phyloP scores from a whole-genome alignment of 352 stramenopile genomes.

The Globisporangium megalacanthum region DNA sequence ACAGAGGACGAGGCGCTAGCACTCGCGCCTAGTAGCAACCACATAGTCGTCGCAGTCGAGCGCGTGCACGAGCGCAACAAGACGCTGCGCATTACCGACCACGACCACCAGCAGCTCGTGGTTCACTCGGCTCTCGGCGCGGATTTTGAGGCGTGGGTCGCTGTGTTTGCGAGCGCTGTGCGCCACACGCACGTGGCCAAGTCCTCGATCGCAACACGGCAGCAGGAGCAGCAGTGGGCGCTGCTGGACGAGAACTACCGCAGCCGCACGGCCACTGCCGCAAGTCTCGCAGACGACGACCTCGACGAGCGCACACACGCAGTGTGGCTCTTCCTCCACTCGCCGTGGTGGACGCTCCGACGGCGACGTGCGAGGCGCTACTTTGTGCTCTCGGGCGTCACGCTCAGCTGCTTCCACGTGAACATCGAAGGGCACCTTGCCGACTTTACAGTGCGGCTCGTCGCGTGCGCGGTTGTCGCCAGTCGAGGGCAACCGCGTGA shows the following conservation, averaged over 20 bases:
- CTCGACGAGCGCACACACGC: slow-evolving; percentile 16
- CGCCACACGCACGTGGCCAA: slow-evolving; percentile 33
- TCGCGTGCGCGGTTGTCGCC: slow-evolving; percentile 15
- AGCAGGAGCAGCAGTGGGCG: not conserved
- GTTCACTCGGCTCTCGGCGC: slow-evolving; percentile 30
- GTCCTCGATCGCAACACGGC: not conserved
- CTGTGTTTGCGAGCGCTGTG: slow-evolving; percentile 30
- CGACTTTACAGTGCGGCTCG: slow-evolving; percentile 22
- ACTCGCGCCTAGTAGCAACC: slow-evolving; percentile 9
- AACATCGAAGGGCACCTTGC: slow-evolving; percentile 43
- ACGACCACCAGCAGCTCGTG: slow-evolving; percentile 34
- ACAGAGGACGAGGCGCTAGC: slow-evolving; percentile 6
- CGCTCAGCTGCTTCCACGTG: slow-evolving; percentile 42
- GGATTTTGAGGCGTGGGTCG: slow-evolving; percentile 46
- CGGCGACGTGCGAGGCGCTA: slow-evolving; percentile 19
- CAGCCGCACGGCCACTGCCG: not conserved
- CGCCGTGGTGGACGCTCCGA: slow-evolving; percentile 31
- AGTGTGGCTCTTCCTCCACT: slow-evolving; percentile 32
- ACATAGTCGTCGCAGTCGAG: slow-evolving; percentile 35
- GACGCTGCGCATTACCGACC: slow-evolving; percentile 35
- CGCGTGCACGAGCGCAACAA: slow-evolving; percentile 47
- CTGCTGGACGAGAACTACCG: not conserved
- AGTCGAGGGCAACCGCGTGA: not conserved
- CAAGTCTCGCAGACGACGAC: not conserved
- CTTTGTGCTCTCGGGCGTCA: slow-evolving; percentile 36